Base-by-base conservation (phyloP, 2,329 filamentous ascomycete species). In the Tolypocladium tropicale region DNA sequence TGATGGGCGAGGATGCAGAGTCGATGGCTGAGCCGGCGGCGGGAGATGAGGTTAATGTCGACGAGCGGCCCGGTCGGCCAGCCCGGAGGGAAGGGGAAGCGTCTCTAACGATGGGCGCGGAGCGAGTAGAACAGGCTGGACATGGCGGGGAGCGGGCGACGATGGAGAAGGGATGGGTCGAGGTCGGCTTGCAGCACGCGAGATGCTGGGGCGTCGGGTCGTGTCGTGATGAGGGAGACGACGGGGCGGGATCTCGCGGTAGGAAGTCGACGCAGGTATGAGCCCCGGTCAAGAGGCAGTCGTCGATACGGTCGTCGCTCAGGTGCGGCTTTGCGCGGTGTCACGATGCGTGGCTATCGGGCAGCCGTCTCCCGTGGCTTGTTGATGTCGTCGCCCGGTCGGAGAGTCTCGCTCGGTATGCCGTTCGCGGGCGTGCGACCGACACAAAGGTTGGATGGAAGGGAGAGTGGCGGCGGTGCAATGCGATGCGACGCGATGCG, bases 101-200 rank as follows among this genome's bases (percentile, higher is more conserved):
- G 63, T 67, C 66, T 71, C 65, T 71, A 70, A 67, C 65, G 65
- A 58, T 58, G 55, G 62, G 60, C 62, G 62, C 61, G 10, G 50
- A 32, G 33, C 49, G 23, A 37, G 34, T 16, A 49, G 28, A 18
- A n/a, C 16, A 55, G 36, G 41, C 52, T 39, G 9, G 25, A 58
- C 56, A 56, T 53, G 54, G 54, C 54, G 50, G 30, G 54, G 34
- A 34, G 30, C 30, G 48, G 48, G 23, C 32, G 52, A 12, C 28
- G 46, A 36, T 33, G 36, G 34, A 28, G 39, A 25, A 23, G 51
- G 23, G 33, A 52, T 25, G 50, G 46, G 53, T 46, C 6, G 18
- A 46, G 11, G 16, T 12, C 16, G 25, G 52, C 6, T 3, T 39
- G 28, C 46, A 32, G 25, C 1, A 32, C 46, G 46, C 46, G 25